Evolutionary conservation across 345 rosid species (phyloP).

Genomic region (Heritiera fomes): DNA sequence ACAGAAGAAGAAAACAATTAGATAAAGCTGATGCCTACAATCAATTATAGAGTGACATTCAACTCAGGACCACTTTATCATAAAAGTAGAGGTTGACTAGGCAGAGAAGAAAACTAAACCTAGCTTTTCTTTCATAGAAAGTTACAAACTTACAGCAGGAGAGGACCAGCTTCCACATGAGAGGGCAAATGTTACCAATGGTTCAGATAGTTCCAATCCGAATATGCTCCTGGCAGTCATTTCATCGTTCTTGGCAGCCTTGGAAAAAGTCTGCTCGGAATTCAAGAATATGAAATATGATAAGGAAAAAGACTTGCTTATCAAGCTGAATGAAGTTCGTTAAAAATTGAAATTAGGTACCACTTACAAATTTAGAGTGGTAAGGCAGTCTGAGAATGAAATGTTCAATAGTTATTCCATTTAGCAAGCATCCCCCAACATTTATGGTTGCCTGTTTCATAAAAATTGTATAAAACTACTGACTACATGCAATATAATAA

Average conservation of each 20-base stretch:
- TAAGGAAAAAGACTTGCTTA: not conserved
- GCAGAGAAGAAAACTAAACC: conserved; percentile 2
- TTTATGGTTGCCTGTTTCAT: conserved; percentile 63
- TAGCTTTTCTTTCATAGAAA: conserved; percentile 6
- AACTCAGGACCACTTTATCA: conserved; percentile 23
- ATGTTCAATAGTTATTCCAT: conserved; percentile 74
- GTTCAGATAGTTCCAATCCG: conserved; percentile 81
- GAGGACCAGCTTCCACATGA: conserved; percentile 97
- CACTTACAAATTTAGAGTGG: conserved; percentile 65
- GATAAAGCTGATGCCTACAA: conserved; percentile 2
- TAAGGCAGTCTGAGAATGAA: conserved; percentile 80
- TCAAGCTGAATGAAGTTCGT: conserved; percentile 11
- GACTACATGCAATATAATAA: not conserved
- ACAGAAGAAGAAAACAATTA: not conserved
- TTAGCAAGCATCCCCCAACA: conserved; percentile 72
- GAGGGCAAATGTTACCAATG: conserved; percentile 79
- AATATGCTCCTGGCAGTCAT: conserved; percentile 58
- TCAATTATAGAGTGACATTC: not conserved
- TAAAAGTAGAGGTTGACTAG: conserved; percentile 3
- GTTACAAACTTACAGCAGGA: conserved; percentile 73
- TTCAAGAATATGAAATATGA: conserved; percentile 20
- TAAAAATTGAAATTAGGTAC: conserved; percentile 19
- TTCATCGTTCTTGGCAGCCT: conserved; percentile 56
- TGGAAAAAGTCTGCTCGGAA: conserved; percentile 40
- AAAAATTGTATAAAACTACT: not conserved